phyloP scores from a whole-genome alignment of 2,329 filamentous ascomycete genomes.

The Aspergillus versicolor region DNA sequence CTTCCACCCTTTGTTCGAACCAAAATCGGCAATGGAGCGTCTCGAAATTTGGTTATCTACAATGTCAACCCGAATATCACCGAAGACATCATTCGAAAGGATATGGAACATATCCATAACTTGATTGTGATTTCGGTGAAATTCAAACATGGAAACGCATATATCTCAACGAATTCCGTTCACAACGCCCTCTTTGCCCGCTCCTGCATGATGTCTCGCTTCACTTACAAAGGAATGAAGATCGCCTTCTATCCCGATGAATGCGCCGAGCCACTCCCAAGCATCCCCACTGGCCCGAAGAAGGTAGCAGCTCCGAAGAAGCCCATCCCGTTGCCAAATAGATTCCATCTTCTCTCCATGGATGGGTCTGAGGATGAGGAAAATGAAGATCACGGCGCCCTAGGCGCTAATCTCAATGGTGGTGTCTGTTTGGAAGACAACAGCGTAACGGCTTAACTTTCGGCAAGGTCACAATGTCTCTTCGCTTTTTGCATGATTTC shows the following conservation, averaged over 20 bases:
- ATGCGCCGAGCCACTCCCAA: conserved; percentile 61
- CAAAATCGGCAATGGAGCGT: conserved; percentile 66
- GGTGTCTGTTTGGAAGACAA: conserved; percentile 16
- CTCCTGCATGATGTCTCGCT: conserved; percentile 70
- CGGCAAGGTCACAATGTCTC: background rate
- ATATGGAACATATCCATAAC: conserved; percentile 81
- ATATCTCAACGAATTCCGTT: conserved; percentile 75
- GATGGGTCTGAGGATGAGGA: conserved; percentile 44
- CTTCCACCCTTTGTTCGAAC: conserved; percentile 62
- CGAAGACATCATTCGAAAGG: conserved; percentile 64
- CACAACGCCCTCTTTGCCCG: conserved; percentile 72
- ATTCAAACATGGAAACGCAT: conserved; percentile 60
- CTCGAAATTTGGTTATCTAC: conserved; percentile 71
- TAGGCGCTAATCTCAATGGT: conserved; percentile 18
- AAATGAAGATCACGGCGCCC: conserved; percentile 27
- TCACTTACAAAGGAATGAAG: conserved; percentile 66
- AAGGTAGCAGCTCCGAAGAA: conserved; percentile 36
- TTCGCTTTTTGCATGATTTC: background rate
- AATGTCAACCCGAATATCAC: conserved; percentile 60
- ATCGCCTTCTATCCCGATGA: conserved; percentile 74
- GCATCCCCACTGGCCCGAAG: conserved; percentile 30
- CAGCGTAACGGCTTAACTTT: conserved; percentile 14
- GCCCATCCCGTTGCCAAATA: conserved; percentile 48
- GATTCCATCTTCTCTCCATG: conserved; percentile 60
- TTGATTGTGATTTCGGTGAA: conserved; percentile 67